These are phyloP conservation scores for Annulohypoxylon stygium DNA, from an alignment of 495 filamentous ascomycete species.

Conservation along the genomic window DNA sequence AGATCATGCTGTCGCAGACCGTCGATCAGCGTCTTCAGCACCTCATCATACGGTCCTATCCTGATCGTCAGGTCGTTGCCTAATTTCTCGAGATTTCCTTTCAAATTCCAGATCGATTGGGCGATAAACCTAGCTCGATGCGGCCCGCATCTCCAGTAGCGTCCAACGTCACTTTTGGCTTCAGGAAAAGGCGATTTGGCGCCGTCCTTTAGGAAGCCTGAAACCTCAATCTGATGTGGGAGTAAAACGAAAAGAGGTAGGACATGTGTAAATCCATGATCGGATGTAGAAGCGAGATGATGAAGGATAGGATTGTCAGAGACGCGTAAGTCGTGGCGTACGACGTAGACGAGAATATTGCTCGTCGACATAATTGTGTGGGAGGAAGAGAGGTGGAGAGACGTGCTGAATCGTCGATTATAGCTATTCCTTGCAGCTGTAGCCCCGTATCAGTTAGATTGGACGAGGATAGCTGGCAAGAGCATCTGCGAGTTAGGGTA, in stretches of 20 bases:
- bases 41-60: conserved; percentile 69
- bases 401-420: neutral
- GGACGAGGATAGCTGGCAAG: neutral
- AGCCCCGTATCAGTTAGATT: conserved; percentile 15
- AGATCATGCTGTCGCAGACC: conserved; percentile 55
- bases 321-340: conserved; percentile 75
- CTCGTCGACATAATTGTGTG: conserved; percentile 49
- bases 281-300: conserved; percentile 59
- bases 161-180: conserved; percentile 67
- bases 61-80: conserved; percentile 72
- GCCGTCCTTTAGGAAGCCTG: conserved; percentile 69
- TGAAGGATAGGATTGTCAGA: conserved; percentile 76
- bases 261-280: conserved; percentile 72
- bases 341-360: conserved; percentile 69
- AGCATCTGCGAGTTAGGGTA: conserved; percentile 9
- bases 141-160: conserved; percentile 76
- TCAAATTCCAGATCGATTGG: conserved; percentile 76
- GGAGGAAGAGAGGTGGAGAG: conserved; percentile 9
- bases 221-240: conserved; percentile 75
- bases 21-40: conserved; percentile 64
- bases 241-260: conserved; percentile 75
- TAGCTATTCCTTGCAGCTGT: conserved; percentile 9
- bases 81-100: conserved; percentile 64
- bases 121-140: conserved; percentile 76
- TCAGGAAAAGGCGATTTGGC: conserved; percentile 67